These are phyloP conservation scores for Alternaria triticimaculans DNA, from an alignment of 2,329 filamentous ascomycete species.

Conservation along the genomic window DNA sequence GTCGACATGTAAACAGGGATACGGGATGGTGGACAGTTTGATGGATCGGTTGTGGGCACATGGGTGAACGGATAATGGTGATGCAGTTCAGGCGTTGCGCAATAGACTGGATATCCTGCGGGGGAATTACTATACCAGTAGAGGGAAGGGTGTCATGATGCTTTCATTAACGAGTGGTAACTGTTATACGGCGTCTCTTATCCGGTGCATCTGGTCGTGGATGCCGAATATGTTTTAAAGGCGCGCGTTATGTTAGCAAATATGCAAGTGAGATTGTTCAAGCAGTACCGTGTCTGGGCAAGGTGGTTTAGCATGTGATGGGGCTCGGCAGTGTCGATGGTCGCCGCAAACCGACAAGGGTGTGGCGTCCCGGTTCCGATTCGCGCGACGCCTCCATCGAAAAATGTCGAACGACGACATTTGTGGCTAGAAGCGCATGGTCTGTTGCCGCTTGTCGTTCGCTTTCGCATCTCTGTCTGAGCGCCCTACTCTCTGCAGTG, in stretches of 20 bases:
- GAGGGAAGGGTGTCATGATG: background rate
- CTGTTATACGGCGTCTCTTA: background rate
- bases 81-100: slow-evolving; percentile 5
- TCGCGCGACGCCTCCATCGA: slow-evolving; percentile 17
- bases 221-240: background rate
- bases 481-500: slow-evolving; percentile 5
- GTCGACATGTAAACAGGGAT: slow-evolving; percentile 59
- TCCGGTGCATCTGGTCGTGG: background rate
- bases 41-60: background rate
- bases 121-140: background rate
- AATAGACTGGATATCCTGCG: background rate
- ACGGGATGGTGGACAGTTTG: background rate
- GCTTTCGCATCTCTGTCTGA: slow-evolving; percentile 4
- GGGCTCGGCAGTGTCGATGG: slow-evolving; percentile 15
- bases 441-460: slow-evolving; percentile 6
- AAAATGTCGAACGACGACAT: slow-evolving; percentile 24
- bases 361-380: slow-evolving; percentile 16
- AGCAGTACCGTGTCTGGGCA: background rate
- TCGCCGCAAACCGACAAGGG: slow-evolving; percentile 10
- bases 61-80: background rate
- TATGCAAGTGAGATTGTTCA: background rate
- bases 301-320: background rate
- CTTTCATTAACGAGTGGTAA: background rate
- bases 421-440: slow-evolving; percentile 10
- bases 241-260: background rate